These are phyloP conservation scores for Tuctoria greenei DNA, from an alignment of 176 grass and related monocot species.

Conservation along the genomic window DNA sequence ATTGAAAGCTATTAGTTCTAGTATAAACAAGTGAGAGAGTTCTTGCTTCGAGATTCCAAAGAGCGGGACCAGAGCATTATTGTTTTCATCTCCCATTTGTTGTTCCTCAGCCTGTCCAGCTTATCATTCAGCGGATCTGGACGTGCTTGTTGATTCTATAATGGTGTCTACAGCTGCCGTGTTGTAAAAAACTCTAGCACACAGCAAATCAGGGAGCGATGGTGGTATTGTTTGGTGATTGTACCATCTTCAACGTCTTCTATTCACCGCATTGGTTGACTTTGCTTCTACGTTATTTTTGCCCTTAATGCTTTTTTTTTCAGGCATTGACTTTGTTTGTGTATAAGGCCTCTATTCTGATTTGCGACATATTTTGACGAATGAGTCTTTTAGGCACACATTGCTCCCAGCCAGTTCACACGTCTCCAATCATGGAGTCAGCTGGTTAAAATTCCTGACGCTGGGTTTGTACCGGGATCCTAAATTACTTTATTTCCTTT, in stretches of 20 bases:
- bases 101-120: slow-evolving; percentile 24
- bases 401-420: background rate
- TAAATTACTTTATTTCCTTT: background rate
- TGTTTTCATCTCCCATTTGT: background rate
- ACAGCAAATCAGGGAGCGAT: background rate
- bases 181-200: background rate
- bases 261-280: slow-evolving; percentile 74
- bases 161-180: slow-evolving; percentile 29
- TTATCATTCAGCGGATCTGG: slow-evolving; percentile 40
- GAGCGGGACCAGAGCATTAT: slow-evolving; percentile 15
- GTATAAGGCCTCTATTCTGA: slow-evolving; percentile 14
- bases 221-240: slow-evolving; percentile 9
- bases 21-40: slow-evolving; percentile 32
- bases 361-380: slow-evolving; percentile 6
- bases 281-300: slow-evolving; percentile 43
- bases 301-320: background rate
- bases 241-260: slow-evolving; percentile 52
- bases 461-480: background rate
- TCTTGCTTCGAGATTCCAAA: slow-evolving; percentile 36
- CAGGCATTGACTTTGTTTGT: slow-evolving; percentile 35
- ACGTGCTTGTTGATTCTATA: slow-evolving; percentile 36
- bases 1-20: slow-evolving; percentile 17
- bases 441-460: slow-evolving; percentile 3
- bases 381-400: slow-evolving; percentile 4
- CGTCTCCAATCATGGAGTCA: slow-evolving; percentile 21